Evolutionary conservation across 108 stramenopile genomes (phyloP), one percentile per base, ranked within the genome.

Genomic region (Cyclotella baltica): DNA sequence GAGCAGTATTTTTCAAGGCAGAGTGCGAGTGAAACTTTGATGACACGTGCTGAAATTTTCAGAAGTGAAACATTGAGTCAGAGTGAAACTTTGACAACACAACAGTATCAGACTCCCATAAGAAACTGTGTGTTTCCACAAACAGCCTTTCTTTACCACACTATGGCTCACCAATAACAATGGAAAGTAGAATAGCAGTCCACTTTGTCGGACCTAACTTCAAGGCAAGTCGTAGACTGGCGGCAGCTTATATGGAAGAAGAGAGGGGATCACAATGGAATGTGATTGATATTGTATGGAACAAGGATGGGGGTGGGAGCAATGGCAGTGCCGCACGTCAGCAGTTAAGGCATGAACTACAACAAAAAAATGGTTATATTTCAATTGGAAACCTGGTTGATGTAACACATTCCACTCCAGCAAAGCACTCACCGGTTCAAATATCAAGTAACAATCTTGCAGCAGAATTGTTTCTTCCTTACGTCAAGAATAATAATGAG

Each of bases 331-430:
- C 58, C 13, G 58, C 58, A 8, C 28, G 31, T 59, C 58, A 13
- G 2, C 58, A 59, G 18, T 9, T 59, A 2, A 5, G 18, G 2
- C 30, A 30, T 10, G 58, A 59, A 33, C 5, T 30, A 9, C 10
- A 33, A 11, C 31, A 16, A 6, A 4, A 59, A 30, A 11, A 6
- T 31, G 11, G 11, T 31, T 59, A 59, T 30, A 31, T 59, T 19
- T 59, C 58, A 59, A 59, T 59, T 30, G 58, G 58, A 5, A 59
- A 19, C 29, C 28, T 59, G 4, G 18, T 59, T 13, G 58, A 59
- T 30, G 5, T 30, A 6, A 30, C 29, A 59, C 18, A 13, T 33
- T 59, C 9, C n/a, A 20, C 5, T 23, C 19, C 22, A 8, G n/a
- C 31, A 30, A 18, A 33, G 18, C n/a, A n/a, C n/a, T n/a, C n/a